Evolutionary conservation across 176 grass and related monocot genomes (phyloP), one percentile per base, ranked within the genome.

Genomic region (Oryza brachyantha): DNA sequence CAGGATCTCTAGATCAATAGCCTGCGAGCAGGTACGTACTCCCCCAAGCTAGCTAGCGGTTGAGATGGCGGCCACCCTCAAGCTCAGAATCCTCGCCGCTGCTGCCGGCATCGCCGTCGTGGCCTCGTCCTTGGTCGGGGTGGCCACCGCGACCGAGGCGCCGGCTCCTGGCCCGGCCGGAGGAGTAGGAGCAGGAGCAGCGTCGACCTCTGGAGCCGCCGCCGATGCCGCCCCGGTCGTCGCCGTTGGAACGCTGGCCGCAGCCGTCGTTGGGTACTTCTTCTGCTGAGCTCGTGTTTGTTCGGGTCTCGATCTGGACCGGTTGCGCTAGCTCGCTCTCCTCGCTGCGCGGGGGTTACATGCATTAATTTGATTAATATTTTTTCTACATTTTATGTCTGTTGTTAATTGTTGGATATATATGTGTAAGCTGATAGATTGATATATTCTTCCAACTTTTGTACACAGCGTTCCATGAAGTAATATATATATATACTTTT

Each of bases 31-130:
- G n/a, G n/a, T n/a, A n/a, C n/a, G n/a, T n/a, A n/a, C n/a, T 19
- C 7, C 13, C 10, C 29, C 62, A 5, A 79, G 38, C 75, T 74
- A 88, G 75, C 75, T 28, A 77, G 14, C 35, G 16, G 24, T 57
- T 8, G n/a, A 88, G 59, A 88, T 88, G 86, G 76, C 81, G 1
- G 55, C 57, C 76, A 80, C 76, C 42, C 81, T 88, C 41, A 84
- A 64, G 76, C 81, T 88, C 76, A 88, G 71, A 76, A 79, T 88
- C 81, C 57, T 88, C 64, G 55, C 86, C 54, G 67, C 60, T 2
- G 74, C 73, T 0, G 74, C 79, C 5, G 0, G 67, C 22, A 16
- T 42, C 50, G 39, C 75, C 29, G 39, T 48, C n/a, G 63, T 84
- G 40, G 81, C 70, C 13, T 76, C 81, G 10, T 84, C 76, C 10